phyloP scores from a whole-genome alignment of 176 grass and related monocot genomes.

The Oryza brachyantha region DNA sequence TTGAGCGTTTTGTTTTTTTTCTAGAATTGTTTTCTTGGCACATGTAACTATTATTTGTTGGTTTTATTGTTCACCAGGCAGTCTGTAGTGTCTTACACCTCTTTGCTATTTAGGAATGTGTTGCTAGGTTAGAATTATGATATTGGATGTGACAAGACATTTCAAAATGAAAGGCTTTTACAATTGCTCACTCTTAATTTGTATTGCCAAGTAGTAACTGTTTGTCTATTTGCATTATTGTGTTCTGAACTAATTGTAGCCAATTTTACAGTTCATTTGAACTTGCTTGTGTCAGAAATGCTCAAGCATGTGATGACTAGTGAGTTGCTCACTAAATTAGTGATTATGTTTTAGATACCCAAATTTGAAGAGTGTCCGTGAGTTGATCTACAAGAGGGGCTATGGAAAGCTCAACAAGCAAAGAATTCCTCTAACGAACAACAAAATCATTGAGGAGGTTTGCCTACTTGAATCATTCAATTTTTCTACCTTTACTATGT shows the following conservation, averaged over 20 bases:
- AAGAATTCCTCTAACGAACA: conserved; percentile 63
- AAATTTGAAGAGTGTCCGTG: conserved; percentile 83
- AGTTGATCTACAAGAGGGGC: conserved; percentile 93
- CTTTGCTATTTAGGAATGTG: too few relatives aligned
- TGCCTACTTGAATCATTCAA: background rate
- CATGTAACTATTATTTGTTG: background rate
- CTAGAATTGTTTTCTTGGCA: background rate
- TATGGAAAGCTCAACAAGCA: conserved; percentile 88
- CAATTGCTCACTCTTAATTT: background rate
- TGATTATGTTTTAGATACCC: conserved; percentile 53
- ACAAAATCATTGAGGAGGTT: conserved; percentile 72
- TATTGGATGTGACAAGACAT: background rate
- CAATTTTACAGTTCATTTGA: too few relatives aligned
- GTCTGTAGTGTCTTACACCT: too few relatives aligned
- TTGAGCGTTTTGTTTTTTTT: background rate
- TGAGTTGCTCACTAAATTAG: background rate
- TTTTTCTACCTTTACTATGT: background rate
- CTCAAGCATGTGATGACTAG: background rate
- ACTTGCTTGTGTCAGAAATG: too few relatives aligned
- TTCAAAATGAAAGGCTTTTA: background rate
- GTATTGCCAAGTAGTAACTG: background rate
- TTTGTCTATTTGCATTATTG: background rate
- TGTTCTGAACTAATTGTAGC: background rate
- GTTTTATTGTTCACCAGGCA: too few relatives aligned
- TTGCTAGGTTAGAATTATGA: too few relatives aligned